Conservation (phyloP, 352 stramenopile species). For the Phytophthora constricta region DNA sequence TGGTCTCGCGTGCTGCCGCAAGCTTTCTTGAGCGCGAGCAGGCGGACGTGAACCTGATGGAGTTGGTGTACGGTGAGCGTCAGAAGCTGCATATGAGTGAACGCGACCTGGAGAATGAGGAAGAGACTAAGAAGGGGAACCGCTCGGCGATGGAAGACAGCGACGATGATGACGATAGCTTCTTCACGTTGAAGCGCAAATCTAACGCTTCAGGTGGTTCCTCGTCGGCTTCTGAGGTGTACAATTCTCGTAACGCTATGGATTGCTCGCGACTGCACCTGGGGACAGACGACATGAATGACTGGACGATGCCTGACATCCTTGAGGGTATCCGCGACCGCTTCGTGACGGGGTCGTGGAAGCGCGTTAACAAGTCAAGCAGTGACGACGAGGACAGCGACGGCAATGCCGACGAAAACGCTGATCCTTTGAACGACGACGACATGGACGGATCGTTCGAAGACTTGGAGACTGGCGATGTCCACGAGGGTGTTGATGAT, state of each 20-base stretch:
- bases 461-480: conserved; percentile 96
- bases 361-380: conserved; percentile 60
- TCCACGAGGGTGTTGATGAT: conserved; percentile 43
- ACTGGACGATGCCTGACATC: conserved; percentile 76
- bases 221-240: conserved; percentile 49
- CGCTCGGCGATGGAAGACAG: conserved; percentile 24
- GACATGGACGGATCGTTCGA: conserved; percentile 97
- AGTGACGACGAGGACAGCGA: conserved; percentile 52
- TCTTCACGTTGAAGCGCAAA: conserved; percentile 82
- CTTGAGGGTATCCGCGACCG: conserved; percentile 90
- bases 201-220: conserved; percentile 38
- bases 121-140: conserved; percentile 48
- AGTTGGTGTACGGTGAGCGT: conserved; percentile 90
- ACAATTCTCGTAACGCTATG: conserved; percentile 75
- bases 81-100: conserved; percentile 87
- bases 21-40: conserved; percentile 89
- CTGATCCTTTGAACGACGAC: conserved; percentile 82
- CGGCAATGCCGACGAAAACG: conserved; percentile 47
- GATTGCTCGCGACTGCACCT: conserved; percentile 87
- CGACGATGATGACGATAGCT: conserved; percentile 75
- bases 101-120: conserved; percentile 66
- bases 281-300: conserved; percentile 67
- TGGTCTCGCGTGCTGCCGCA: conserved; percentile 82
- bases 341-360: conserved; percentile 98
- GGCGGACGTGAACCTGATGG: conserved; percentile 89